These are phyloP conservation scores for Scalesia atractyloides DNA, from an alignment of 129 eudicot species.

Conservation along the genomic window DNA sequence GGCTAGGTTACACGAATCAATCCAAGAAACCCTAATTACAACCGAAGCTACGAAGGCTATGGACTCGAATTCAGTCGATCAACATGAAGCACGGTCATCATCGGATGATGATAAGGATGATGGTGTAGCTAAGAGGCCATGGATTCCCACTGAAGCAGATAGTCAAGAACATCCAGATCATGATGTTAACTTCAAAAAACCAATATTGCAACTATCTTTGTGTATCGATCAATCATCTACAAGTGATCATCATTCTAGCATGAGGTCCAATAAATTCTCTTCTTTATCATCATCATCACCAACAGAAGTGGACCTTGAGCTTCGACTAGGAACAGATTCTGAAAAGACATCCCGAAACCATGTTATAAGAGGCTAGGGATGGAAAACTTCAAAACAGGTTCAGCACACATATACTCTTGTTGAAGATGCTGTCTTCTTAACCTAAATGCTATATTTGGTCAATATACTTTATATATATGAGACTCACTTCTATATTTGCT, in stretches of 20 bases:
- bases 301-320: conserved; percentile 54
- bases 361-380: conserved; percentile 2
- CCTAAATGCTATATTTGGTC: too few species aligned
- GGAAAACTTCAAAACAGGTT: too few species aligned
- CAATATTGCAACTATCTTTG: conserved; percentile 36
- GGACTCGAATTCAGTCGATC: not conserved
- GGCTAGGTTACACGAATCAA: conserved; percentile 49
- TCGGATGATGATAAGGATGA: conserved; percentile 19
- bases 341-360: not conserved
- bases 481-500: too few species aligned
- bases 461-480: too few species aligned
- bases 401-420: too few species aligned
- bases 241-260: conserved; percentile 11
- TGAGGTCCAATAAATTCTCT: not conserved
- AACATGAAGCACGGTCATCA: conserved; percentile 3
- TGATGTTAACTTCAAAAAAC: conserved; percentile 23
- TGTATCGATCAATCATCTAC: conserved; percentile 26
- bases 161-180: conserved; percentile 17
- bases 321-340: conserved; percentile 49
- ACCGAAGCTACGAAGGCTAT: conserved; percentile 14
- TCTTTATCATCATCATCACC: conserved; percentile 21
- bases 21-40: conserved; percentile 16
- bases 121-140: conserved; percentile 31
- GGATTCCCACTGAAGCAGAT: conserved; percentile 8
- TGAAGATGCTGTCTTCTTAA: too few species aligned